Evolutionary conservation across 352 stramenopile species (phyloP).

Genomic region (Phytopythium aichiense): DNA sequence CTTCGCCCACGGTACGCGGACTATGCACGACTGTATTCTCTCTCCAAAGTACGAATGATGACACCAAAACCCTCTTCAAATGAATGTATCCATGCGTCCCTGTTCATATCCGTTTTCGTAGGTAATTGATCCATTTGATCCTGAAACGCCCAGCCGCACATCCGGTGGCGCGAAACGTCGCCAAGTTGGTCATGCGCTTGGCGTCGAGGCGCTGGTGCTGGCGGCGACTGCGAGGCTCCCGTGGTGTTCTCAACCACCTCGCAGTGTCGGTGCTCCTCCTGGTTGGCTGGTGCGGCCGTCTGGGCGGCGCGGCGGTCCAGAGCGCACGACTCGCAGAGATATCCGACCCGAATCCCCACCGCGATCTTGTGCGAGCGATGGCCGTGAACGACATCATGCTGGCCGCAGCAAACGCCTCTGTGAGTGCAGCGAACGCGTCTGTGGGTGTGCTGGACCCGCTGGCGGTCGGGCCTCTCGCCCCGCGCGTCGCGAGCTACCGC

Average conservation of each 20-base stretch:
- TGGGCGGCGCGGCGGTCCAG: not conserved
- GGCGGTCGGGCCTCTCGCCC: not conserved
- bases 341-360: not conserved
- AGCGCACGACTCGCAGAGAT: not conserved
- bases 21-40: not conserved
- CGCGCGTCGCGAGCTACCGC: conserved; percentile 32
- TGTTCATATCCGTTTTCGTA: not conserved
- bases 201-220: not conserved
- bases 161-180: not conserved
- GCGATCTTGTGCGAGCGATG: not conserved
- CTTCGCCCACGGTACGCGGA: not conserved
- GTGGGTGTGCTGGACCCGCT: not conserved
- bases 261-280: not conserved
- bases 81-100: not conserved
- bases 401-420: not conserved
- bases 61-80: not conserved
- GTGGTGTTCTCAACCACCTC: not conserved
- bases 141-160: not conserved
- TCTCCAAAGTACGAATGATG: not conserved
- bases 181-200: not conserved
- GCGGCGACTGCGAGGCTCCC: not conserved
- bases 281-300: not conserved
- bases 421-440: not conserved
- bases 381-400: not conserved
- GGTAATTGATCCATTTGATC: not conserved